Evolutionary conservation across 305 asterid species (phyloP).

Genomic region (Fraxinus sp.): DNA sequence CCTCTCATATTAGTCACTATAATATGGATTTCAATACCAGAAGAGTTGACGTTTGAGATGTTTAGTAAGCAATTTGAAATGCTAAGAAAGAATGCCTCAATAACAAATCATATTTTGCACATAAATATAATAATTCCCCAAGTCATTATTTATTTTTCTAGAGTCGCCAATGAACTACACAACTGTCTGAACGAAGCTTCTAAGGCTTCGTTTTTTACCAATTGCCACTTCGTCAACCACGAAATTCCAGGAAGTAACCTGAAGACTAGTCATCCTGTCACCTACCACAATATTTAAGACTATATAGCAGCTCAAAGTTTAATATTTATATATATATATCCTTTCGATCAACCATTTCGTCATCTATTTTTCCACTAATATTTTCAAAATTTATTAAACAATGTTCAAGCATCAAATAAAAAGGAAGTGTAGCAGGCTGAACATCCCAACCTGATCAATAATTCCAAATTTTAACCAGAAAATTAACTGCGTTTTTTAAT

Average conservation of each 20-base stretch:
- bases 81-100: constrained; percentile 8
- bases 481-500: background rate
- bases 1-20: constrained; percentile 20
- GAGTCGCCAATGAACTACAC: background rate
- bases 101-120: constrained; percentile 5
- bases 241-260: constrained; percentile 15
- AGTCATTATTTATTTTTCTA: constrained; percentile 3
- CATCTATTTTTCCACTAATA: background rate
- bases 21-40: constrained; percentile 16
- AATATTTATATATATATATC: background rate
- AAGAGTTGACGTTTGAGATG: constrained; percentile 32
- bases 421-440: constrained; percentile 19
- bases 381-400: background rate
- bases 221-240: background rate
- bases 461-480: constrained; percentile 16
- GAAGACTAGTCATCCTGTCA: constrained; percentile 14
- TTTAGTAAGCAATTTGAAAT: constrained; percentile 25
- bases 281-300: constrained; percentile 28
- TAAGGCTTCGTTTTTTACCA: background rate
- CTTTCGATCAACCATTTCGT: background rate
- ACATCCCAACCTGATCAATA: constrained; percentile 25
- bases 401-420: constrained; percentile 18
- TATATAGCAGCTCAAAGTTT: constrained; percentile 17
- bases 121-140: constrained; percentile 1
- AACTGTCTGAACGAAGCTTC: background rate